Conservation (phyloP, 2,329 filamentous ascomycete genomes). For the Geosmithia putterillii region DNA sequence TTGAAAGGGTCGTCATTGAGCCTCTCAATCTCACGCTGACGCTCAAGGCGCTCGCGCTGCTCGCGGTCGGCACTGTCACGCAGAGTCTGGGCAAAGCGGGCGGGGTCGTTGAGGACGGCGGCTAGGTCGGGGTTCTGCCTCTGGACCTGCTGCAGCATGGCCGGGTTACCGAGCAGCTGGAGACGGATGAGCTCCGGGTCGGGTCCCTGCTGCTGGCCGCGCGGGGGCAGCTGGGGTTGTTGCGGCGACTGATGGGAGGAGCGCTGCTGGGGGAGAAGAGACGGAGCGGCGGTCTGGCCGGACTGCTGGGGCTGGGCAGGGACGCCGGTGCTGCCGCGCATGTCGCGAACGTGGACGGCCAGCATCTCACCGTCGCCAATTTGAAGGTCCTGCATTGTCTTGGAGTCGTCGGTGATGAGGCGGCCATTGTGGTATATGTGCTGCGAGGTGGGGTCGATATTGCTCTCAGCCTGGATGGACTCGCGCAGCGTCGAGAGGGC, state of each 20-base stretch:
- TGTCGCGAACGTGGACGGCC: slow-evolving; percentile 64
- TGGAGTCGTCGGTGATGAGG: slow-evolving; percentile 62
- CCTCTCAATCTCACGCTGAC: slow-evolving; percentile 70
- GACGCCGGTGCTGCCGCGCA: slow-evolving; percentile 33
- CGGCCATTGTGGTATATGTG: slow-evolving; percentile 85
- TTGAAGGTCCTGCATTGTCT: slow-evolving; percentile 70
- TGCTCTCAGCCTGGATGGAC: slow-evolving; percentile 74
- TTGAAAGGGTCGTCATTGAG: slow-evolving; percentile 94
- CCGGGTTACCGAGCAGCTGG: slow-evolving; percentile 69
- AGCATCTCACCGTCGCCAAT: slow-evolving; percentile 89
- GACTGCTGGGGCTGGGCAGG: slow-evolving; percentile 8
- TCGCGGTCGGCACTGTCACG: slow-evolving; percentile 57
- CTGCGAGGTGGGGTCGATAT: slow-evolving; percentile 59
- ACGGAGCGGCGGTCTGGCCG: too few species aligned
- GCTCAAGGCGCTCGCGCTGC: slow-evolving; percentile 59
- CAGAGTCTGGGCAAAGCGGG: slow-evolving; percentile 64
- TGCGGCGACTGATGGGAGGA: slow-evolving; percentile 14
- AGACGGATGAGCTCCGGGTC: slow-evolving; percentile 76
- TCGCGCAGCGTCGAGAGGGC: slow-evolving; percentile 77
- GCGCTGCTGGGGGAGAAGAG: slow-evolving; percentile 5
- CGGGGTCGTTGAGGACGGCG: slow-evolving; percentile 61
- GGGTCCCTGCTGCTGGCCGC: slow-evolving; percentile 18
- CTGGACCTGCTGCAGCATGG: slow-evolving; percentile 57
- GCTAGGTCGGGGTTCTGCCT: slow-evolving; percentile 66
- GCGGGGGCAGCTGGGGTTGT: slow-evolving; percentile 13